A percentile compares a stretch with the other conserved stretches of the same genome.
Conservation (phyloP, 176 grass and related monocot genomes). For the Avena eriantha region DNA sequence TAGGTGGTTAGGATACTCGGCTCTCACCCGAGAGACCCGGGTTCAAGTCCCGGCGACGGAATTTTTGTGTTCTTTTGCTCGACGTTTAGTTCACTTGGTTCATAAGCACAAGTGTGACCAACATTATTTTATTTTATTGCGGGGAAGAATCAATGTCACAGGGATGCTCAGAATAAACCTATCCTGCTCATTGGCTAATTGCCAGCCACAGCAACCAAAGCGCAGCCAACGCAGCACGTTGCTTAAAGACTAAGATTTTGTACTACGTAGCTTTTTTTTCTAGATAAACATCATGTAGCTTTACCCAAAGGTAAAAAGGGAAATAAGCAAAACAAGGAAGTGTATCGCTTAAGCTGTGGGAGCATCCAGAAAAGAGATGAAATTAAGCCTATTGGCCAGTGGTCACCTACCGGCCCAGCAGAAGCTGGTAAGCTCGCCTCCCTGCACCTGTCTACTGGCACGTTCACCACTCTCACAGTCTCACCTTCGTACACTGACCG, state of each 20-base stretch:
- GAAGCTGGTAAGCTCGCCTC: neutral
- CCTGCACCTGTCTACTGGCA: neutral
- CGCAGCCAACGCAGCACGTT: neutral
- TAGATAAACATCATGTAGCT: constrained; percentile 8
- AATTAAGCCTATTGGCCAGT: neutral
- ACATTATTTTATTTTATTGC: neutral
- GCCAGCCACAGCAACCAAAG: neutral
- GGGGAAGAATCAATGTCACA: neutral
- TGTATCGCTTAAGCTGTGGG: neutral
- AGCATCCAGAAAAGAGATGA: neutral
- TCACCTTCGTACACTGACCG: neutral
- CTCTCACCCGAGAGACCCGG: constrained; percentile 96
- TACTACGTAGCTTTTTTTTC: neutral
- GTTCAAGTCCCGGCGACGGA: constrained; percentile 94
- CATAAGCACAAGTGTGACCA: neutral
- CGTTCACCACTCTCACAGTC: too few relatives aligned
- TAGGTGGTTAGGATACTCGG: constrained; percentile 98
- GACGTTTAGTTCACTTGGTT: neutral
- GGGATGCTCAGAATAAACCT: neutral
- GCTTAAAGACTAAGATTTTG: constrained; percentile 20
- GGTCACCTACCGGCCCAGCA: neutral
- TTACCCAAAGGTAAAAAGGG: neutral
- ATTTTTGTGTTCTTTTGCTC: neutral
- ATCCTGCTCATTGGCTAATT: neutral
- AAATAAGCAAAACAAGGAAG: neutral